These are phyloP conservation scores for Marchantia polymorpha DNA, from an alignment of 225 moss, liverwort and hornwort species.

Conservation along the genomic window DNA sequence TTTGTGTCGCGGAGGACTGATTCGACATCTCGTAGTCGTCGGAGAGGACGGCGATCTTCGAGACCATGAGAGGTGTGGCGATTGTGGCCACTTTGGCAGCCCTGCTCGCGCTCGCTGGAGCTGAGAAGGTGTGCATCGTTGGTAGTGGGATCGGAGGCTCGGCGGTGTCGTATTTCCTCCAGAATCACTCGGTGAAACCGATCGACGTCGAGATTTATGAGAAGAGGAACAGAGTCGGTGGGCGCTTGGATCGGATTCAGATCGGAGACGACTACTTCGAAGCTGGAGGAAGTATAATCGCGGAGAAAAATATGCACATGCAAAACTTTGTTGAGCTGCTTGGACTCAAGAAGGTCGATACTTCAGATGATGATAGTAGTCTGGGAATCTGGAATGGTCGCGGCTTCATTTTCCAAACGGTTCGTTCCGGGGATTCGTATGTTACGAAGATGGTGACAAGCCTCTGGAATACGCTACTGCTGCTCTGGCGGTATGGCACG, in stretches of 20 bases:
- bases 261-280: slow-evolving; percentile 79
- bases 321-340: slow-evolving; percentile 55
- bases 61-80: not conserved
- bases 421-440: slow-evolving; percentile 51
- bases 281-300: slow-evolving; percentile 75
- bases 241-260: slow-evolving; percentile 77
- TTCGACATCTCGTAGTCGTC: no score
- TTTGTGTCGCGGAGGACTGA: no score
- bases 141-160: slow-evolving; percentile 93
- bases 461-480: slow-evolving; percentile 61
- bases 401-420: slow-evolving; percentile 68
- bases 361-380: slow-evolving; percentile 47
- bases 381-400: slow-evolving; percentile 90
- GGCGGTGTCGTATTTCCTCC: slow-evolving; percentile 64
- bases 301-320: slow-evolving; percentile 59
- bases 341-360: slow-evolving; percentile 49
- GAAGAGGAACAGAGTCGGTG: slow-evolving; percentile 61
- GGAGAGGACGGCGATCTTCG: no score
- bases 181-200: slow-evolving; percentile 42
- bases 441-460: slow-evolving; percentile 59
- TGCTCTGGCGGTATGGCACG: slow-evolving; percentile 85
- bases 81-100: slow-evolving; percentile 1
- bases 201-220: slow-evolving; percentile 63
- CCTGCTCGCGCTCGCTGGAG: not conserved
- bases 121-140: slow-evolving; percentile 74